Evolutionary conservation across 75 land plant genomes (phyloP).

Genomic region (Adiantum capillusveneris): DNA sequence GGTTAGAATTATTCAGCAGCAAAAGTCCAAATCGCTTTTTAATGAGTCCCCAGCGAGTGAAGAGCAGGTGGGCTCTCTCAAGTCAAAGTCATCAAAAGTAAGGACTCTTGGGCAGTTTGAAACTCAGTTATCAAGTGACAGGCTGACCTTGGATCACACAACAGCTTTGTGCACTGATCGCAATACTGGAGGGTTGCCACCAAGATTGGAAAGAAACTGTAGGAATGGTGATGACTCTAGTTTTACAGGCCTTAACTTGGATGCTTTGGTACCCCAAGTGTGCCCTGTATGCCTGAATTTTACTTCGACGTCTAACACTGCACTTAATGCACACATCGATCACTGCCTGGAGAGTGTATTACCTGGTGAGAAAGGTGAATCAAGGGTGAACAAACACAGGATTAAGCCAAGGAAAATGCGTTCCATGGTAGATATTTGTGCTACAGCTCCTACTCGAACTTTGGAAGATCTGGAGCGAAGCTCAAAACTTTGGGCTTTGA

Average conservation of each 20-base stretch:
- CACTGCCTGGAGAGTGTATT: conserved; percentile 53
- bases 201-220: conserved; percentile 8
- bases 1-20: no score
- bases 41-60: neutral
- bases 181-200: neutral
- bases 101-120: neutral
- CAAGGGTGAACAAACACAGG: conserved; percentile 22
- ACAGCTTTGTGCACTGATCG: neutral
- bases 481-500: conserved; percentile 1
- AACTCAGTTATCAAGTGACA: neutral
- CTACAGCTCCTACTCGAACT: conserved; percentile 20
- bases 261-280: conserved; percentile 53
- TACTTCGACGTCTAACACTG: conserved; percentile 63
- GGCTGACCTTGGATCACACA: neutral
- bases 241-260: conserved; percentile 17
- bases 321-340: conserved; percentile 83
- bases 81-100: neutral
- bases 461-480: conserved; percentile 19
- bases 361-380: conserved; percentile 17
- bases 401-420: conserved; percentile 59
- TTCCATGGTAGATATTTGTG: conserved; percentile 27
- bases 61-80: neutral
- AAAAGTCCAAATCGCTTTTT: no score
- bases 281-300: conserved; percentile 75
- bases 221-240: conserved; percentile 29